A percentile compares a stretch with the other conserved stretches of the same genome.
phyloP scores from a whole-genome alignment of 805 yeast genomes.

The Alloascoidea africana region DNA sequence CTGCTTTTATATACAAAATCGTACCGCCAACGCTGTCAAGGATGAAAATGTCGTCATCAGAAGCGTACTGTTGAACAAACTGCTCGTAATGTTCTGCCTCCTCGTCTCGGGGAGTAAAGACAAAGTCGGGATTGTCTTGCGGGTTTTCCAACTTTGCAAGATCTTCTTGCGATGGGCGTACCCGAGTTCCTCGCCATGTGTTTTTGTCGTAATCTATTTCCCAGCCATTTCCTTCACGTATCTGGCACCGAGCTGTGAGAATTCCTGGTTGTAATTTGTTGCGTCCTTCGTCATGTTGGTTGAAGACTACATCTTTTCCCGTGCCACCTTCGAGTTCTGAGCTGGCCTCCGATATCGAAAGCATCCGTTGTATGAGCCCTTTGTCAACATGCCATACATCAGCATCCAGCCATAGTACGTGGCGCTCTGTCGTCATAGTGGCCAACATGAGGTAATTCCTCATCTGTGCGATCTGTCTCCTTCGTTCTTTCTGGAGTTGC shows the following conservation, averaged over 20 bases:
- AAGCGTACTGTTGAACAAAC: neutral
- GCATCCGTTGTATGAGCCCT: neutral
- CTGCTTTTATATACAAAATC: slow-evolving; percentile 21
- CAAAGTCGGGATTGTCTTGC: neutral
- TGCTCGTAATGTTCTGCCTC: neutral
- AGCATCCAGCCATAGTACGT: neutral
- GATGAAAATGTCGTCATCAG: neutral
- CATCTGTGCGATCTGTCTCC: neutral
- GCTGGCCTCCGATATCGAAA: neutral
- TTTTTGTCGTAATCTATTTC: slow-evolving; percentile 1
- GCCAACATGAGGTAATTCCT: neutral
- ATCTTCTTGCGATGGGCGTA: neutral
- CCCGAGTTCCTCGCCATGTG: neutral
- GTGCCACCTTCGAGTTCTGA: no score
- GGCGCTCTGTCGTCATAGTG: neutral
- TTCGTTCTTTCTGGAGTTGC: neutral
- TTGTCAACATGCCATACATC: neutral
- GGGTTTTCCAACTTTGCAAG: neutral
- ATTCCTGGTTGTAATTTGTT: neutral
- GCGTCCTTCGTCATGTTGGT: no score
- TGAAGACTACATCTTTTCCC: no score
- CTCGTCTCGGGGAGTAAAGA: neutral
- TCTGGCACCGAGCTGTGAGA: neutral
- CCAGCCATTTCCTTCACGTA: neutral
- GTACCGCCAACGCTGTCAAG: slow-evolving; percentile 31